Percentiles rank a stretch among this genome's conserved stretches.
These are phyloP conservation scores for Alternaria burnsii DNA, from an alignment of 2,329 filamentous ascomycete species.

Conservation along the genomic window DNA sequence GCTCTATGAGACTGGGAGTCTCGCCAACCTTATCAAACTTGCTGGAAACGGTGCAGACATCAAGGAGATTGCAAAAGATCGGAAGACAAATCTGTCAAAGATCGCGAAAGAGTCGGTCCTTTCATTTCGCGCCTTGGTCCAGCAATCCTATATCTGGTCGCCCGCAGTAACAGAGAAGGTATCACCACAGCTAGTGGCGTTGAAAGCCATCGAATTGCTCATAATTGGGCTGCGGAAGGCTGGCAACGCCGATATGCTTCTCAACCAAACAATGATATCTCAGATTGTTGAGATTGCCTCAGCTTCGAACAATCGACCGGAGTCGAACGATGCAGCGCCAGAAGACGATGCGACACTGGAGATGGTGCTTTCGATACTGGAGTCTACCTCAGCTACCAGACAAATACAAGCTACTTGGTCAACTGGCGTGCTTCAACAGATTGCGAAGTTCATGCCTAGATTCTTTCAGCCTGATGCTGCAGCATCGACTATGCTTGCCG, in stretches of 20 bases:
- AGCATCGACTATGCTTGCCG: slow-evolving; percentile 55
- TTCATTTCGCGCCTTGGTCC: slow-evolving; percentile 63
- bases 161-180: slow-evolving; percentile 60
- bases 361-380: slow-evolving; percentile 61
- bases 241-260: slow-evolving; percentile 59
- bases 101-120: slow-evolving; percentile 66
- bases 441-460: slow-evolving; percentile 57
- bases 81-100: slow-evolving; percentile 74
- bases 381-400: slow-evolving; percentile 58
- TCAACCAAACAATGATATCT: slow-evolving; percentile 46
- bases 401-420: slow-evolving; percentile 50
- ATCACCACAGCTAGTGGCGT: slow-evolving; percentile 69
- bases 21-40: slow-evolving; percentile 64
- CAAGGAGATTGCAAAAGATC: slow-evolving; percentile 67
- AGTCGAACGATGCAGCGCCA: slow-evolving; percentile 19
- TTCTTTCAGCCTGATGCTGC: slow-evolving; percentile 32
- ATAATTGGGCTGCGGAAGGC: slow-evolving; percentile 61
- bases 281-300: slow-evolving; percentile 57
- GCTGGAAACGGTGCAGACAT: slow-evolving; percentile 65
- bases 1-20: slow-evolving; percentile 64
- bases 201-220: slow-evolving; percentile 70
- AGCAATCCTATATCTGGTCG: slow-evolving; percentile 68
- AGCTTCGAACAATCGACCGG: slow-evolving; percentile 23
- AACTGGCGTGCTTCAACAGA: slow-evolving; percentile 59
- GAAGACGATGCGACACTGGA: slow-evolving; percentile 45